phyloP scores from a whole-genome alignment of 164 flowering plant species.

The Piper longum region DNA sequence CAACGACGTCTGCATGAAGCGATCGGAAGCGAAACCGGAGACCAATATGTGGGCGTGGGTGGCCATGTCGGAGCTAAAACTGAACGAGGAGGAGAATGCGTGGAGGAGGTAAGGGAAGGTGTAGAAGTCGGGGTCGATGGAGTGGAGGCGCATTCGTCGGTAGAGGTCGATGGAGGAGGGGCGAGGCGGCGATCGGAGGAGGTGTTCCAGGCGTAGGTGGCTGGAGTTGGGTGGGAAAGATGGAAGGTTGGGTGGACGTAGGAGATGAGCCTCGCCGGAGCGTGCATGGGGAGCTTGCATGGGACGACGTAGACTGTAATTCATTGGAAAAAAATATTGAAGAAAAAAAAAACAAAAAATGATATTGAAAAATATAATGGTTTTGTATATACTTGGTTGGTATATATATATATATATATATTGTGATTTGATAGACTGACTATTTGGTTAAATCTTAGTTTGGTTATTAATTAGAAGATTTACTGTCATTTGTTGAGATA shows the following conservation, averaged over 20 bases:
- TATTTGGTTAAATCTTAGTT: no score
- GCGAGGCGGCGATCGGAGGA: constrained; percentile 7
- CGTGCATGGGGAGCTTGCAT: constrained; percentile 13
- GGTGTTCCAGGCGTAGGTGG: constrained; percentile 25
- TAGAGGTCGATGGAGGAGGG: constrained; percentile 13
- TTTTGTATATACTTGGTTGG: no score
- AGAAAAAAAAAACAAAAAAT: no score
- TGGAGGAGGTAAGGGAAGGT: constrained; percentile 27
- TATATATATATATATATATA: no score
- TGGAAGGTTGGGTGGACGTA: constrained; percentile 17
- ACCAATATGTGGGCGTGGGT: constrained; percentile 16
- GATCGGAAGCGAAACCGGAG: constrained; percentile 14
- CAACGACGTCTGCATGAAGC: constrained; percentile 18
- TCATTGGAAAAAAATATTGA: no score
- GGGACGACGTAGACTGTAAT: neutral
- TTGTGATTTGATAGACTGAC: no score
- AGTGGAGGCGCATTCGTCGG: constrained; percentile 21
- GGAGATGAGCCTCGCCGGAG: constrained; percentile 9
- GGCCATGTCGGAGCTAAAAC: constrained; percentile 7
- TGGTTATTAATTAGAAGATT: no score
- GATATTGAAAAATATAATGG: no score
- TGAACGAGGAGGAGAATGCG: constrained; percentile 11
- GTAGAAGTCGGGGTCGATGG: constrained; percentile 20
- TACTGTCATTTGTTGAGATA: no score
- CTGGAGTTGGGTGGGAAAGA: constrained; percentile 15